Base-by-base conservation (phyloP, 1,284 basidiomycete genomes). In the Pascua guehoae region DNA sequence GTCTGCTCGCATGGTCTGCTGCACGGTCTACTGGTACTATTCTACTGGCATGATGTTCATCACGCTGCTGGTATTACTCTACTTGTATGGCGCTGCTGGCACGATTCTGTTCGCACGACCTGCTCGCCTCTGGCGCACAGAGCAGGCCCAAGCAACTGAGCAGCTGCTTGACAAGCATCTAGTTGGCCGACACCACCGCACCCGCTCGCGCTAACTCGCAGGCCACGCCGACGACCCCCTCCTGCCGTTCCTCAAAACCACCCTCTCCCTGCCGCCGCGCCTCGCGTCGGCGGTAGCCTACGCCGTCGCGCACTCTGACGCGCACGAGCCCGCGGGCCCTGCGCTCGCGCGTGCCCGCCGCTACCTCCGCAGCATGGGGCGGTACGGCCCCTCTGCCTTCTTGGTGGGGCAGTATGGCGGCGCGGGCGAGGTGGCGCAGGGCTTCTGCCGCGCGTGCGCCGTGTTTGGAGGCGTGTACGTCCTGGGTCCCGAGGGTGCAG, bases 371-470 rank as follows among this genome's bases (percentile, higher is more conserved):
- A 90, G 91, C 1, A 79, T 86, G 12, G 94, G 95, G 1, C 82
- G 89, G 38, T 98, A 96, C 69, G 95, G 95, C 8, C 78, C 88
- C 11, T 91, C 90, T 0, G 86, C 95, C 0, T 98, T 94, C 77
- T 83, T 98, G 14, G 83, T 98, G 5, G 91, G 91, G 0, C 93
- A 97, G 67, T 98, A 97, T 71, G 95, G 95, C 37, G 91, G 93
- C 4, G 81, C 87, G 0, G 92, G 93, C 3, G 93, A 96, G 69
- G 85, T 95, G n/a, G 83, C 88, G 0, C 92, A 96, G 74, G 92
- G 91, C 0, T 97, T 94, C 72, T 95, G 92, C 74, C 71, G 92
- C 39, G 84, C 87, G 8, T 84, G 88, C 40, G 92, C 93, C 3
- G 92, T 96, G 8, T 83, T 84, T 61, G 91, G 91, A 10, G 87